phyloP scores from a whole-genome alignment of 192 early-diverging fungal species.

The Linnemannia hyalina region DNA sequence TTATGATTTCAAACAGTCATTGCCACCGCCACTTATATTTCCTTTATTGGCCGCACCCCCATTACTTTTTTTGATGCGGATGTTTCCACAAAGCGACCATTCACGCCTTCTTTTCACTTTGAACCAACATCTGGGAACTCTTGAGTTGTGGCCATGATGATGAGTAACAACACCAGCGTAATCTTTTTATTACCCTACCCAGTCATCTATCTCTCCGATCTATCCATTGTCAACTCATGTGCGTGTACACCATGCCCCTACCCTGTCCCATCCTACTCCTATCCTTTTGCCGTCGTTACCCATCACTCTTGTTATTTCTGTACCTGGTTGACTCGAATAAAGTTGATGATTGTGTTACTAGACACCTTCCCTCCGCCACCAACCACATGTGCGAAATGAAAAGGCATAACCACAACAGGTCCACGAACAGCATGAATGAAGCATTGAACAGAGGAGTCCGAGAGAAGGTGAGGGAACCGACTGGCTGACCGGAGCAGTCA shows the following conservation, averaged over 20 bases:
- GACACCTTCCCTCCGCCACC: neutral
- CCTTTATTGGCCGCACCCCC: neutral
- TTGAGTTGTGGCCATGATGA: too few species aligned
- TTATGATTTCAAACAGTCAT: neutral
- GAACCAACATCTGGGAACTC: neutral
- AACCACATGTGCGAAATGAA: neutral
- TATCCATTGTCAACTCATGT: neutral
- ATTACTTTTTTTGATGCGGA: neutral
- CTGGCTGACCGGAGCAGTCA: neutral
- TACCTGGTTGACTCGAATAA: neutral
- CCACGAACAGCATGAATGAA: neutral
- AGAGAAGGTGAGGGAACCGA: neutral
- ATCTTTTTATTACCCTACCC: neutral
- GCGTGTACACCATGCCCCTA: neutral
- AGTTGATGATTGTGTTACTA: neutral
- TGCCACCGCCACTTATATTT: neutral
- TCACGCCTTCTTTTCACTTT: neutral
- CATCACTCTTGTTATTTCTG: neutral
- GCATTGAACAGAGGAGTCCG: neutral
- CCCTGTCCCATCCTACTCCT: neutral
- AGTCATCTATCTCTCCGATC: neutral
- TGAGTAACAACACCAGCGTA: too few species aligned
- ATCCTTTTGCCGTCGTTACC: neutral
- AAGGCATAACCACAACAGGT: neutral
- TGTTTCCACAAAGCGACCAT: conserved; percentile 1